Base-by-base conservation (phyloP, 1,284 basidiomycete species). In the Cutaneotrichosporon dermatis region DNA sequence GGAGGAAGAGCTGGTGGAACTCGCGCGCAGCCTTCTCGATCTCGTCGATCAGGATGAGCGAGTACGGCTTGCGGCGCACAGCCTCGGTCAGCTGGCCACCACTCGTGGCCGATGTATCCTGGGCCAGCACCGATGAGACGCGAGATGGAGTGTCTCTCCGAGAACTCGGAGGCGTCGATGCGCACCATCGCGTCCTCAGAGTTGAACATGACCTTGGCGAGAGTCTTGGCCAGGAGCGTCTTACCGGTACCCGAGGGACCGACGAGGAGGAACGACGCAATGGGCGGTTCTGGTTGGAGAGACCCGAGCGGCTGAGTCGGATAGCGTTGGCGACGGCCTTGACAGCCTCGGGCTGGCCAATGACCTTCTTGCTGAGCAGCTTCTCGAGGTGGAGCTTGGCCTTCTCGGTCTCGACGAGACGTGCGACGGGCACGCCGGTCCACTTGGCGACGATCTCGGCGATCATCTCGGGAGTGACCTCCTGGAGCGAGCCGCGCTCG, bases 311-410 rank as follows among this genome's bases (percentile, higher is more conserved):
- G 60, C 77, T 81, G 37, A 84, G 79, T 49, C 83, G 79, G 64
- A 85, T 83, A 1, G 83, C 83, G 65, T 84, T 81, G 13, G 83
- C 77, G 51, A 84, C 82, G 15, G 82, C 81, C 59, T 79, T 79
- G 69, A 84, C 80, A 5, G 83, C 83, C 65, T 83, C 81, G 36
- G 81, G 80, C 68, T 84, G 83, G 41, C 83, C 83, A 49, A 84
- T 79, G 57, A 84, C 81, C 59, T 78, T 76, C 61, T 77, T 77
- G 36, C 71, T 63, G 51, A 82, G 73, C 39, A 78, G 72, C 67
- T 77, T 80, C 64, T 82, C 81, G 67, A 82, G 76, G 60, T 73
- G 75, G n/a, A 82, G 72, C 69, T 81, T 82, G 54, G 81, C 66
- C 64, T 75, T 76, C 58, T 78, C 77, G 7, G 74, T 75, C 60